Percentiles rank a stretch among this genome's conserved stretches.
Evolutionary conservation across 495 filamentous ascomycete species (phyloP).

Genomic region (Hypoxylon intermedium): DNA sequence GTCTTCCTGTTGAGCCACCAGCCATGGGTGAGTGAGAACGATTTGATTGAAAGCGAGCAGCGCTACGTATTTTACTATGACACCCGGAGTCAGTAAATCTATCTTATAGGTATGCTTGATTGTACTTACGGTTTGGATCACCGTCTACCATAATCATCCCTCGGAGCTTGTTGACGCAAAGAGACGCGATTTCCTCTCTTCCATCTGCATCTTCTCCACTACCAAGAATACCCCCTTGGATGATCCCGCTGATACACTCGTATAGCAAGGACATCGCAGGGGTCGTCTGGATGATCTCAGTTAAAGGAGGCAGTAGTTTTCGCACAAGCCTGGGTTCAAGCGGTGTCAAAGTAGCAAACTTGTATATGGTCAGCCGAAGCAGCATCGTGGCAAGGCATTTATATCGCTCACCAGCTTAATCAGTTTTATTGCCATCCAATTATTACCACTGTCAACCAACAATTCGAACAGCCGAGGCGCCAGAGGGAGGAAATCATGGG

Average conservation of each 20-base stretch:
- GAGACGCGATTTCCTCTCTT: slow-evolving; percentile 87
- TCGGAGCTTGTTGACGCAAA: slow-evolving; percentile 90
- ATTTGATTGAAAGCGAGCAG: slow-evolving; percentile 93
- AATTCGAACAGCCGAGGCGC: slow-evolving; percentile 92
- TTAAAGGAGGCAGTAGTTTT: slow-evolving; percentile 93
- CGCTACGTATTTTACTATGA: slow-evolving; percentile 92
- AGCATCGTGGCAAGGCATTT: background rate
- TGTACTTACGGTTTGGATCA: slow-evolving; percentile 84
- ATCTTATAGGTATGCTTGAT: background rate
- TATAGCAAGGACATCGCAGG: slow-evolving; percentile 96
- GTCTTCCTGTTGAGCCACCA: slow-evolving; percentile 90
- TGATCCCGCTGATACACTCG: slow-evolving; percentile 97
- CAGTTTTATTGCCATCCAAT: slow-evolving; percentile 99
- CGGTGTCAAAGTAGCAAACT: slow-evolving; percentile 96
- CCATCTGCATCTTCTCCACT: slow-evolving; percentile 76
- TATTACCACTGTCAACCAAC: slow-evolving; percentile 90
- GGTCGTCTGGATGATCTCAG: slow-evolving; percentile 89
- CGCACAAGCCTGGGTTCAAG: slow-evolving; percentile 88
- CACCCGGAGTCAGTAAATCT: slow-evolving; percentile 20
- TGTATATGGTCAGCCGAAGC: slow-evolving; percentile 38
- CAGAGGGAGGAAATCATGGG: slow-evolving; percentile 89
- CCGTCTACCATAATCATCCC: slow-evolving; percentile 93
- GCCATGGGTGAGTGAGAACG: slow-evolving; percentile 81
- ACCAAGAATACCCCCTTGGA: slow-evolving; percentile 91
- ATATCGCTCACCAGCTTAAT: slow-evolving; percentile 81